Evolutionary conservation across 768 basidiomycete genomes (phyloP).

Genomic region (Xanthoconium purpureum): DNA sequence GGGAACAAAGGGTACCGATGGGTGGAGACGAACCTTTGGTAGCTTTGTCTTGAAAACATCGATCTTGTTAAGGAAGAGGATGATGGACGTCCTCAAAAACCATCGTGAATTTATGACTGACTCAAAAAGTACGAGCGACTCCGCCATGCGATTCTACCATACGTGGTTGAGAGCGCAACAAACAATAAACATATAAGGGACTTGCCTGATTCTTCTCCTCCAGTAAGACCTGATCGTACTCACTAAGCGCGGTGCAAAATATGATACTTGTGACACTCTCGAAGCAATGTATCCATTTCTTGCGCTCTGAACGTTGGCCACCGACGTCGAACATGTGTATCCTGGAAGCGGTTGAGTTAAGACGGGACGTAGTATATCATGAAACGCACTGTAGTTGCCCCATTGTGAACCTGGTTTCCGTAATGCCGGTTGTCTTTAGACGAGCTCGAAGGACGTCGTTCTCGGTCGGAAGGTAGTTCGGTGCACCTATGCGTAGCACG

Average conservation of each 20-base stretch:
- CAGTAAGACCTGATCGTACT: conserved; percentile 71
- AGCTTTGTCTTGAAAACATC: conserved; percentile 76
- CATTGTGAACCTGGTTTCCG: conserved; percentile 80
- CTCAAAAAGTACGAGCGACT: conserved; percentile 73
- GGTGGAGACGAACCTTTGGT: conserved; percentile 38
- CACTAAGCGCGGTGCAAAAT: conserved; percentile 71
- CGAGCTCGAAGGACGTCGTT: conserved; percentile 86
- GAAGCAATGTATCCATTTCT: conserved; percentile 81
- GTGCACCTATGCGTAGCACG: conserved; percentile 76
- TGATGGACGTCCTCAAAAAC: conserved; percentile 66
- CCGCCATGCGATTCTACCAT: conserved; percentile 67
- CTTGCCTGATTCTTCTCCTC: conserved; percentile 47
- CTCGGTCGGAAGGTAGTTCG: conserved; percentile 82
- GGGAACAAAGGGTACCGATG: not conserved
- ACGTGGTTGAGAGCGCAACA: not conserved
- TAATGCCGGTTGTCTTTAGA: conserved; percentile 86
- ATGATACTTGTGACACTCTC: conserved; percentile 80
- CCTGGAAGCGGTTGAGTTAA: conserved; percentile 18
- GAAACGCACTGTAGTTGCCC: conserved; percentile 55
- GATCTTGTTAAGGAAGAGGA: conserved; percentile 70
- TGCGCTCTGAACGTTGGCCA: conserved; percentile 76
- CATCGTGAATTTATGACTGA: conserved; percentile 77
- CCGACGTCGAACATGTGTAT: conserved; percentile 79
- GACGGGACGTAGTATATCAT: rapidly evolving
- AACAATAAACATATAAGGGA: not conserved